A percentile compares a stretch with the other conserved stretches of the same genome.
These are phyloP conservation scores for Pythium insidiosum DNA, from an alignment of 352 stramenopile species.

Conservation along the genomic window DNA sequence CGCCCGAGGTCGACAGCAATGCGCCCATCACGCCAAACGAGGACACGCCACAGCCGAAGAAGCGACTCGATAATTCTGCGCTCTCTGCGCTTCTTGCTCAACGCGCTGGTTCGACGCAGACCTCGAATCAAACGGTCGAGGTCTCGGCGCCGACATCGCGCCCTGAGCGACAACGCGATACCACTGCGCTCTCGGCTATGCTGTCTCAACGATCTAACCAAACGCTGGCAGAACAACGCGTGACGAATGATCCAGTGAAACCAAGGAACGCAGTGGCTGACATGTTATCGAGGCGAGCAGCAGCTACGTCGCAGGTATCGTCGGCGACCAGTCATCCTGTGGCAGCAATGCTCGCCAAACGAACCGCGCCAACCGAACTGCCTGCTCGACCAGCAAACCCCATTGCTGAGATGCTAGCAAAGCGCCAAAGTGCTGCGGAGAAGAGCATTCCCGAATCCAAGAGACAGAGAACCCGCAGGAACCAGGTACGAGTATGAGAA, in stretches of 20 bases:
- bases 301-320: background rate
- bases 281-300: constrained; percentile 5
- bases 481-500: constrained; percentile 11
- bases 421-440: constrained; percentile 9
- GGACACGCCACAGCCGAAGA: background rate
- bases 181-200: constrained; percentile 18
- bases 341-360: constrained; percentile 13
- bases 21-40: constrained; percentile 1
- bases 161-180: too few relatives aligned
- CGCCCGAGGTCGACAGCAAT: background rate
- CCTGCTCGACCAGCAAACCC: constrained; percentile 9
- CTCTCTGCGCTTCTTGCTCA: constrained; percentile 10
- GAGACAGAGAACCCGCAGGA: constrained; percentile 2
- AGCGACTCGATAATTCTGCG: constrained; percentile 9
- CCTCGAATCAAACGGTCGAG: too few relatives aligned
- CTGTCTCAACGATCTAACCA: constrained; percentile 19
- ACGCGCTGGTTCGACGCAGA: background rate
- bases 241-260: constrained; percentile 3
- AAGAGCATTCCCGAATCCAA: constrained; percentile 2
- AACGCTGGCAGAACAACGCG: too few relatives aligned
- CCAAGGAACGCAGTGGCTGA: background rate
- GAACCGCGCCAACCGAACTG: background rate
- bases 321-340: constrained; percentile 3
- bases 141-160: too few relatives aligned
- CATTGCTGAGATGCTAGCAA: constrained; percentile 13